phyloP scores from a whole-genome alignment of 352 stramenopile genomes.

The Phytophthora uliginosa region DNA sequence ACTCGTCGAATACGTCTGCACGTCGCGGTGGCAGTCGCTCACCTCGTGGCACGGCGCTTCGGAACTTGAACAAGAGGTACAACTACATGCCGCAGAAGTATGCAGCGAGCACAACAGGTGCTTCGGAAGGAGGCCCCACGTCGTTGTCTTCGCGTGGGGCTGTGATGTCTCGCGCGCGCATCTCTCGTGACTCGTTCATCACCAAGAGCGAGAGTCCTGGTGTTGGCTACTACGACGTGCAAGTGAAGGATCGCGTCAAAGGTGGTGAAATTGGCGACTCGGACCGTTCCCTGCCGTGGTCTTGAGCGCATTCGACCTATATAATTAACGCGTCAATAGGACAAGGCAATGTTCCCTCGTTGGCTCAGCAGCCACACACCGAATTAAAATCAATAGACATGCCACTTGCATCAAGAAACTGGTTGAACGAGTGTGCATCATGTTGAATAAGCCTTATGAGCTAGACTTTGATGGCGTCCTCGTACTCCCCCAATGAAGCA shows the following conservation, averaged over 20 bases:
- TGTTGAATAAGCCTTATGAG: conserved; percentile 9
- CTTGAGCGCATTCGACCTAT: conserved; percentile 31
- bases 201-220: conserved; percentile 76
- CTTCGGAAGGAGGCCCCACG: conserved; percentile 48
- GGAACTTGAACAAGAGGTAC: conserved; percentile 73
- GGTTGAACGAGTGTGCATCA: conserved; percentile 10
- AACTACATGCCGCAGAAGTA: conserved; percentile 79
- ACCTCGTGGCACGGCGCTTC: conserved; percentile 51
- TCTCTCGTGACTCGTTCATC: conserved; percentile 78
- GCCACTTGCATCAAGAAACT: background rate
- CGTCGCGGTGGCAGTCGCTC: conserved; percentile 33
- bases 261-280: conserved; percentile 84
- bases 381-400: conserved; percentile 35
- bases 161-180: conserved; percentile 71
- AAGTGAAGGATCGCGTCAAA: conserved; percentile 70
- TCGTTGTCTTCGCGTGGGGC: conserved; percentile 78
- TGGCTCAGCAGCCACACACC: conserved; percentile 7
- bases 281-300: conserved; percentile 71
- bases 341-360: conserved; percentile 12
- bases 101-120: conserved; percentile 40
- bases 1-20: conserved; percentile 51
- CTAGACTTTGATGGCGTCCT: conserved; percentile 7
- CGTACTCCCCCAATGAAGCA: conserved; percentile 10
- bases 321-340: conserved; percentile 30
- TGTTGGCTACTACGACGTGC: conserved; percentile 85